These are phyloP conservation scores for Casuarina equisetifolia DNA, from an alignment of 306 rosid species.

Conservation along the genomic window DNA sequence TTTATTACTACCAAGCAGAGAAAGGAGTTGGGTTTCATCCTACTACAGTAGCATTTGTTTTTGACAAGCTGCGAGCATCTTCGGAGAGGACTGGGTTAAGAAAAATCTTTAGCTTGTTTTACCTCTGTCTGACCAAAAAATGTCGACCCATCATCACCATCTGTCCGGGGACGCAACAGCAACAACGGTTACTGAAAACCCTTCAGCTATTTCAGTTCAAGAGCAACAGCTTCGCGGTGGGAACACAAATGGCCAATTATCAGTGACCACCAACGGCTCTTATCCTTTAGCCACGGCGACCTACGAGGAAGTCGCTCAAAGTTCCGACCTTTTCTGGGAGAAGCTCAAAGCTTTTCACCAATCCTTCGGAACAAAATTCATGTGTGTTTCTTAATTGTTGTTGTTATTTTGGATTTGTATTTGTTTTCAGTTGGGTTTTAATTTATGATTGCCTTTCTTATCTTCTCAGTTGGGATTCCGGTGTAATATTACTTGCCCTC, in stretches of 20 bases:
- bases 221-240: slow-evolving; percentile 4
- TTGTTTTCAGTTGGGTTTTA: slow-evolving; percentile 1
- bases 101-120: slow-evolving; percentile 17
- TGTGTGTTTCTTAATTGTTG: slow-evolving; percentile 16
- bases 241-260: slow-evolving; percentile 28
- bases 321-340: slow-evolving; percentile 57
- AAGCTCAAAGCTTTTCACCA: slow-evolving; percentile 68
- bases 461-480: background rate
- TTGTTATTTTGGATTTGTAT: background rate
- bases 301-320: slow-evolving; percentile 50
- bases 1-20: background rate
- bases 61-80: slow-evolving; percentile 11
- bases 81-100: slow-evolving; percentile 2
- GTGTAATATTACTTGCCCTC: background rate
- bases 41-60: background rate
- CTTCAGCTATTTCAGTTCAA: slow-evolving; percentile 33
- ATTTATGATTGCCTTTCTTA: slow-evolving; percentile 2
- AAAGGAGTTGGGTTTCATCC: background rate
- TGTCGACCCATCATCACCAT: slow-evolving; percentile 30
- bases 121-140: slow-evolving; percentile 19
- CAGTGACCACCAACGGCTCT: slow-evolving; percentile 18
- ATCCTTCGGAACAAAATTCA: slow-evolving; percentile 48
- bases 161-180: slow-evolving; percentile 23
- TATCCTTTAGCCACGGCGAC: slow-evolving; percentile 63
- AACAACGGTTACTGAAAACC: slow-evolving; percentile 13